Evolutionary conservation across 495 filamentous ascomycete species (phyloP), one percentile per base, ranked within the genome.

Genomic region (Hypoxylon rickii): DNA sequence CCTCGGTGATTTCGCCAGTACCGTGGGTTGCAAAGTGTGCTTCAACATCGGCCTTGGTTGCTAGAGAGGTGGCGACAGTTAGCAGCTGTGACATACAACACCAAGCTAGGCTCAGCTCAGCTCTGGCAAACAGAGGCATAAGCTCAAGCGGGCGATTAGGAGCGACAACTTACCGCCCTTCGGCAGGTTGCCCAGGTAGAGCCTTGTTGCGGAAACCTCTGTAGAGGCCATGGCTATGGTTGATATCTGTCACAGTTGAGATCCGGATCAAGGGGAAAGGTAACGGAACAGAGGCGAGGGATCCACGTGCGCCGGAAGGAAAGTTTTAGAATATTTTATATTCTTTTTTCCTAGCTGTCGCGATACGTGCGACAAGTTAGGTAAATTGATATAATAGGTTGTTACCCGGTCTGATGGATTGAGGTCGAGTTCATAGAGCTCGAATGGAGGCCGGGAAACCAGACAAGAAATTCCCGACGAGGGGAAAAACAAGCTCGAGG

Each of bases 121-220:
- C 40, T 15, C 13, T 43, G 44, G 33, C 48, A 43, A 44, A 49
- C 51, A 44, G 42, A 31, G 68, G 50, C 40, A 40, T 26, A 42
- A 53, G 55, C 52, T 49, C 44, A 49, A 57, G 61, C 52, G 66
- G 68, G 55, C 61, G 64, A 67, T 49, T 65, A 66, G 63, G 57
- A 29, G 65, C 61, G 66, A 70, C 66, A 60, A 77, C 92, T 79
- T 86, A 97, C 93, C 94, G 74, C 88, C 89, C 75, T 92, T 91
- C 69, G 95, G 94, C 70, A 98, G 86, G 75, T 97, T 97, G 70
- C 94, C 94, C 72, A 97, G 81, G 81, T 97, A 97, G 43, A 97
- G 88, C 76, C 94, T 83, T 66, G 94, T 97, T 44, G 87, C 85
- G 45, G 90, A 96, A 42, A 96, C 93, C 76, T 95, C 85, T 43